A percentile compares a stretch with the other conserved stretches of the same genome.
Evolutionary conservation across 2,329 filamentous ascomycete genomes (phyloP).

Genomic region (Talaromyces sp.): DNA sequence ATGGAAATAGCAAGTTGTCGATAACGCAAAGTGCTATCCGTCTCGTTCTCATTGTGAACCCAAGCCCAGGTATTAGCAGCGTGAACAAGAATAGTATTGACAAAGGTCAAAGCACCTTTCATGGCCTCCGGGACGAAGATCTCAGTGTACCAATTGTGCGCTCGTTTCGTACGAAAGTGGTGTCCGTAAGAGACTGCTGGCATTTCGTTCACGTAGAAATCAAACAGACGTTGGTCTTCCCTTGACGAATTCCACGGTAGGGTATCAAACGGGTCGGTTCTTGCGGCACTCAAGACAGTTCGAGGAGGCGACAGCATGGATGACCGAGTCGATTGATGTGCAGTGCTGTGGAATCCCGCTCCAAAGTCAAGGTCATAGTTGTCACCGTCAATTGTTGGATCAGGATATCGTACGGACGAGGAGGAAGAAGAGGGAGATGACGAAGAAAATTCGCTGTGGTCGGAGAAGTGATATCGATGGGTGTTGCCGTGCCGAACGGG

Average conservation of each 20-base stretch:
- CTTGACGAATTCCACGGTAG: constrained; percentile 32
- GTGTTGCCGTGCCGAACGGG: background rate
- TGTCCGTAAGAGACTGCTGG: constrained; percentile 38
- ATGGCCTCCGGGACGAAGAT: constrained; percentile 42
- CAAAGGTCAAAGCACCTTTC: constrained; percentile 38
- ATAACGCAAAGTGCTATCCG: constrained; percentile 29
- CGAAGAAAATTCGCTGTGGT: background rate
- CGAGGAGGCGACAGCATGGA: constrained; percentile 20
- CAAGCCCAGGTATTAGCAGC: constrained; percentile 38
- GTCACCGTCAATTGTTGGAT: constrained; percentile 4
- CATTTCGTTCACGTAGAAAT: constrained; percentile 42
- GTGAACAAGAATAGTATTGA: constrained; percentile 39
- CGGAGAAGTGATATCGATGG: background rate
- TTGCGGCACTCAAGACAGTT: constrained; percentile 35
- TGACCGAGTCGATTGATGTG: constrained; percentile 20
- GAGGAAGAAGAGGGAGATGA: background rate
- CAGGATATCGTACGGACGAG: background rate
- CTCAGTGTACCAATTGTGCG: constrained; percentile 38
- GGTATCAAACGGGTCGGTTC: constrained; percentile 37
- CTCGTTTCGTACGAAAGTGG: constrained; percentile 31
- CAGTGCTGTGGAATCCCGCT: constrained; percentile 2
- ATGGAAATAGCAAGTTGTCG: constrained; percentile 32
- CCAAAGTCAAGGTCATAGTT: background rate
- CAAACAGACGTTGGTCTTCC: constrained; percentile 34
- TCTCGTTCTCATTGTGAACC: constrained; percentile 35